A percentile compares a stretch with the other conserved stretches of the same genome.
Evolutionary conservation across 2,329 filamentous ascomycete species (phyloP).

Genomic region (Didymella arachidicola): DNA sequence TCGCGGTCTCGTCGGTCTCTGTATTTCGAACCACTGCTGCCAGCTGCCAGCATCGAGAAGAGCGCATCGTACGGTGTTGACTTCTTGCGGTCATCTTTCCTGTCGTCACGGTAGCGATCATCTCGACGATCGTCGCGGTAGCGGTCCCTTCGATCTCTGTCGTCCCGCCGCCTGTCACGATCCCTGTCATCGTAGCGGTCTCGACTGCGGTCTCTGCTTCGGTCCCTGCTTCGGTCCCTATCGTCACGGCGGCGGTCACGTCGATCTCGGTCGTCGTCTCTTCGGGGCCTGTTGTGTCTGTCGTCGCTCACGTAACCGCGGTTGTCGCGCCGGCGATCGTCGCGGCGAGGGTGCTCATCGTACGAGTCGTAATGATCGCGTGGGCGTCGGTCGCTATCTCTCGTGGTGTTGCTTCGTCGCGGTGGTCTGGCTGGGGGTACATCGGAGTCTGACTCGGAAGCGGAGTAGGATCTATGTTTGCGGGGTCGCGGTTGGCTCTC

Average conservation of each 20-base stretch:
- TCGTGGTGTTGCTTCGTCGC: conserved; percentile 30
- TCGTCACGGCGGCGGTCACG: conserved; percentile 24
- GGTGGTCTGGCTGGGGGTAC: conserved; percentile 29
- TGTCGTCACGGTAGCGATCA: conserved; percentile 24
- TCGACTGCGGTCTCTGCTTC: conserved; percentile 10
- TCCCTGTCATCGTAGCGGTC: conserved; percentile 16
- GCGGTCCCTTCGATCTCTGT: conserved; percentile 24
- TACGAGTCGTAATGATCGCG: conserved; percentile 39
- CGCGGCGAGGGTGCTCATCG: conserved; percentile 34
- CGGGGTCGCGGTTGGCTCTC: conserved; percentile 27
- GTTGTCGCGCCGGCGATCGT: conserved; percentile 26
- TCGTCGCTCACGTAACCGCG: conserved; percentile 40
- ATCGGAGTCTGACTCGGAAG: conserved; percentile 30
- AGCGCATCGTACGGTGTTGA: conserved; percentile 20
- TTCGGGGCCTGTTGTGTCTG: conserved; percentile 33
- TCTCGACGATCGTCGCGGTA: conserved; percentile 17
- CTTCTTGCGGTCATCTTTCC: conserved; percentile 27
- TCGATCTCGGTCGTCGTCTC: conserved; percentile 28
- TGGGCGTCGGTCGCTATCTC: conserved; percentile 23
- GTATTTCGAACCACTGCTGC: conserved; percentile 26
- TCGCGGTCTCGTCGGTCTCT: conserved; percentile 28
- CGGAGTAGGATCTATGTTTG: conserved; percentile 29
- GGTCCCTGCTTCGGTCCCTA: conserved; percentile 9
- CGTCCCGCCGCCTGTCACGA: conserved; percentile 22
- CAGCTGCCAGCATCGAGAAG: conserved; percentile 19